Base-by-base conservation (phyloP, 148 eudicot genomes). In the Rhododendron mucronatum region DNA sequence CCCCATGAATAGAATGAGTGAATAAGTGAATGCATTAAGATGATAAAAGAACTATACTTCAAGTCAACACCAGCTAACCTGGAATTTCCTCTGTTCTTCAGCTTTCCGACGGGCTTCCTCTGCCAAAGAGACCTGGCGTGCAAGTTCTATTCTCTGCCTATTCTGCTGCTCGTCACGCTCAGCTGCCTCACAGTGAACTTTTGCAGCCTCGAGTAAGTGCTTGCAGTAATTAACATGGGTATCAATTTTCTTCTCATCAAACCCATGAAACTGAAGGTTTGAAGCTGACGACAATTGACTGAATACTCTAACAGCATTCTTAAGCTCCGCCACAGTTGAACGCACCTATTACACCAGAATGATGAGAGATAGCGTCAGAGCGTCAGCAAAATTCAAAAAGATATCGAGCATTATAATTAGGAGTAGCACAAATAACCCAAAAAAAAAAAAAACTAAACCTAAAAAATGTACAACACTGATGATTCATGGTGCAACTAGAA, bases 211-310 rank as follows among this genome's bases (percentile, higher is more conserved):
- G 73, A 95, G 92, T 87, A 97, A 92, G 91, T 93, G 96, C 88
- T 97, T 92, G 91, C 99, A 97, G 82, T 97, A 97, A 85, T 91
- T 93, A 84, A 97, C 96, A 91, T 97, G 99, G 81, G 99, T 97
- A 47, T 94, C 99, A 83, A 97, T 93, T 92, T 95, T 97, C 91
- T 95, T 97, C 92, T 95, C 98, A 83, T 97, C 99, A 89, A 97
- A 95, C 81, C 98, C 98, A 87, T 97, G 99, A 85, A 91, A 91
- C 23, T 97, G 95, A 82, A 92, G 94, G 84, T 92, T 91, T 69
- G 96, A 96, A 85, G 93, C 92, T 47, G 95, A 91, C 86, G 99
- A 94, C 77, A 97, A 89, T 86, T 94, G 93, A 89, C 96, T 93
- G 92, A 97, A 97, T 69, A 97, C 80, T 53, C 98, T 94, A 87